Evolutionary conservation across 2,329 filamentous ascomycete genomes (phyloP).

Genomic region (Aspergillus sp.): DNA sequence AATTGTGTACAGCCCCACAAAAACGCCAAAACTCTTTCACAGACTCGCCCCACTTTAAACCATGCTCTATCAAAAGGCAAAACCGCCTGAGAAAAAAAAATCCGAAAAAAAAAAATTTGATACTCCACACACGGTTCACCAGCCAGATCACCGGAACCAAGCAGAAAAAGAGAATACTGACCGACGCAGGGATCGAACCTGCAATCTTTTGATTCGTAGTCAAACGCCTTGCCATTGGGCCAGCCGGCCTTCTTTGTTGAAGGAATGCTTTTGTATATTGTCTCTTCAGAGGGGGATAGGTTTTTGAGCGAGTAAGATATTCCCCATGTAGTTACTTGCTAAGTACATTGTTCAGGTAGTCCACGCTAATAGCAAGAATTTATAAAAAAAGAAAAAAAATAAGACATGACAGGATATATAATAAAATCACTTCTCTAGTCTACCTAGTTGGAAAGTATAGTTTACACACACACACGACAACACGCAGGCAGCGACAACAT

Average conservation of each 20-base stretch:
- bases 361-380: no score
- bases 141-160: background rate
- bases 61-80: no score
- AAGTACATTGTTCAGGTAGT: no score
- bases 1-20: background rate
- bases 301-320: no score
- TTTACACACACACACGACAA: background rate
- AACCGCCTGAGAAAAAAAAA: background rate
- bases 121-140: background rate
- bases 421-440: background rate
- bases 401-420: background rate
- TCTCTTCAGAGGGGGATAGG: no score
- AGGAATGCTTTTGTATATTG: background rate
- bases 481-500: background rate
- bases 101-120: background rate
- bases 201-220: conserved; percentile 55
- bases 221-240: conserved; percentile 47
- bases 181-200: conserved; percentile 48
- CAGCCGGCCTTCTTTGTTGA: background rate
- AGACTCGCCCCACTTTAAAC: no score
- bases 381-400: no score
- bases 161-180: conserved; percentile 18
- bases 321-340: no score
- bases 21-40: background rate
- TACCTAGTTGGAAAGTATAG: background rate